Percentiles rank a stretch among this genome's conserved stretches.
Evolutionary conservation across 2,329 filamentous ascomycete species (phyloP).

Genomic region (Penicillium sp.): DNA sequence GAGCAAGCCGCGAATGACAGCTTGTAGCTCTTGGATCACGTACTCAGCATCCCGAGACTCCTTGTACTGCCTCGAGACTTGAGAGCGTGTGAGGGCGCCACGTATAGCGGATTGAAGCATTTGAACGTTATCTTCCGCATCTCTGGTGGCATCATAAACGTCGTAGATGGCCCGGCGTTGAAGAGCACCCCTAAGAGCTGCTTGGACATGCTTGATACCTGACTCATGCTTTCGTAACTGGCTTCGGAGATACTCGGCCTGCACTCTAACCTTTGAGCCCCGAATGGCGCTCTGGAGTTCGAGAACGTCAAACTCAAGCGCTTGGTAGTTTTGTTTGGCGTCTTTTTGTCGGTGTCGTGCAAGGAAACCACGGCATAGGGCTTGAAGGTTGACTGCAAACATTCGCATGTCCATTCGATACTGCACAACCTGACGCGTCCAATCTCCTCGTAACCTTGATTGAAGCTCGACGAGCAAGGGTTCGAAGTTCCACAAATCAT

Average conservation of each 20-base stretch:
- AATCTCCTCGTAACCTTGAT: constrained; percentile 84
- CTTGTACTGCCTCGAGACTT: constrained; percentile 27
- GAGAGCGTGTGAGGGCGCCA: constrained; percentile 52
- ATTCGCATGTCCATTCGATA: constrained; percentile 83
- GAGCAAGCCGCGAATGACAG: constrained; percentile 70
- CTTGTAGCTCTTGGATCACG: constrained; percentile 66
- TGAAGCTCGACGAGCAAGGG: constrained; percentile 80
- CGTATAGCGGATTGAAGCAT: constrained; percentile 62
- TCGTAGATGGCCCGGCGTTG: constrained; percentile 46
- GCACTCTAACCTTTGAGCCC: constrained; percentile 52
- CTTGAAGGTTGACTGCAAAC: constrained; percentile 82
- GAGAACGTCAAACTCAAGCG: constrained; percentile 72
- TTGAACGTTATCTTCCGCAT: constrained; percentile 67
- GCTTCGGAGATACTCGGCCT: constrained; percentile 49
- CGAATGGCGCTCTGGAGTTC: constrained; percentile 82
- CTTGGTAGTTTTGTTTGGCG: constrained; percentile 74
- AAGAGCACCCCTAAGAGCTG: constrained; percentile 58
- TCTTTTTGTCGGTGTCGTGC: constrained; percentile 67
- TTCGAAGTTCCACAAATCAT: constrained; percentile 86
- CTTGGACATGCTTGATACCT: constrained; percentile 58
- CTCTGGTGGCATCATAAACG: constrained; percentile 66
- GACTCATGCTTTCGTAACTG: constrained; percentile 46
- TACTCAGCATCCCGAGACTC: constrained; percentile 52
- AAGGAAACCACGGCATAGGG: constrained; percentile 75
- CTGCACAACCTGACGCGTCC: constrained; percentile 77